Evolutionary conservation across 2,329 filamentous ascomycete genomes (phyloP).

Genomic region (Ascochyta koolunga): DNA sequence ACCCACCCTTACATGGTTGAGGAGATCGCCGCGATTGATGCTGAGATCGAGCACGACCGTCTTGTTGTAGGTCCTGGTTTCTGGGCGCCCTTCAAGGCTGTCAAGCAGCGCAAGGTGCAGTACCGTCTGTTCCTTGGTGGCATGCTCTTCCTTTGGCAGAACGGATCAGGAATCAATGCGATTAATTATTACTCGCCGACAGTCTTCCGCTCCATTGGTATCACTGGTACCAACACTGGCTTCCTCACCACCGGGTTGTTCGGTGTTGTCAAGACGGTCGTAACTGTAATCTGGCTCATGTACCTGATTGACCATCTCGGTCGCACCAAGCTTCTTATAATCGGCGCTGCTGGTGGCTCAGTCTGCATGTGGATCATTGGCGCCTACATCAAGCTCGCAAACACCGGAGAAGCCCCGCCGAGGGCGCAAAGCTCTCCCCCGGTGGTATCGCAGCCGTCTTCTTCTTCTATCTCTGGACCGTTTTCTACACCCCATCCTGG

Average conservation of each 20-base stretch:
- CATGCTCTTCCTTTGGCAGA: constrained; percentile 80
- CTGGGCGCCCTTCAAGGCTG: constrained; percentile 60
- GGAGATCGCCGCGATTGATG: constrained; percentile 73
- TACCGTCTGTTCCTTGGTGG: constrained; percentile 76
- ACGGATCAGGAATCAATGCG: constrained; percentile 76
- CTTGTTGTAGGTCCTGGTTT: constrained; percentile 71
- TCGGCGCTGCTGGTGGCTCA: constrained; percentile 67
- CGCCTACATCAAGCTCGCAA: constrained; percentile 62
- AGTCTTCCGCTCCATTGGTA: constrained; percentile 70
- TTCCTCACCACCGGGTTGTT: constrained; percentile 77
- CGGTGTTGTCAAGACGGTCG: constrained; percentile 73
- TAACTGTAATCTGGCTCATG: constrained; percentile 73
- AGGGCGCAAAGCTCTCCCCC: constrained; percentile 42
- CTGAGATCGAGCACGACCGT: constrained; percentile 69
- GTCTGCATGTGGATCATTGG: constrained; percentile 70
- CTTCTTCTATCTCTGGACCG: constrained; percentile 78
- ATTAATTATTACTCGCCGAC: constrained; percentile 76
- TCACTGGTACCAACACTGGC: constrained; percentile 63
- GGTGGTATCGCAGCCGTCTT: constrained; percentile 68
- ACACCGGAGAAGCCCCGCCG: constrained; percentile 45
- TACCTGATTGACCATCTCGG: constrained; percentile 71
- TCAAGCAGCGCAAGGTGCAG: constrained; percentile 59
- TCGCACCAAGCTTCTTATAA: constrained; percentile 67
- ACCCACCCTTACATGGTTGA: constrained; percentile 73
- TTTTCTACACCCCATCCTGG: constrained; percentile 73